A percentile compares a stretch with the other conserved stretches of the same genome.
Conservation (phyloP, 1,284 basidiomycete genomes). For the Sphagnurus paluster region DNA sequence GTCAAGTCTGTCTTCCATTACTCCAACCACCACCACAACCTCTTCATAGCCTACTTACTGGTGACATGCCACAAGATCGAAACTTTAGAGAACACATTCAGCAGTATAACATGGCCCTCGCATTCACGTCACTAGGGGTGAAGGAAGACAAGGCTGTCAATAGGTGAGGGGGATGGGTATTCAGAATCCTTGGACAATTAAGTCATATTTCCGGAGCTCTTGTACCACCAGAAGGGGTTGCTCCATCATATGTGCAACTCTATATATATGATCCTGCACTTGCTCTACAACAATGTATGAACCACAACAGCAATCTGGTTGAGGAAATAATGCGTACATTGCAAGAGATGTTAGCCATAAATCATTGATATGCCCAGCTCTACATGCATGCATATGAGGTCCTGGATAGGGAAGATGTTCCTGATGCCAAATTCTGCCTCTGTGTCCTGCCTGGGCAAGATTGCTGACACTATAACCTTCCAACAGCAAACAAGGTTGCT, state of each 20-base stretch:
- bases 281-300: constrained; percentile 23
- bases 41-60: neutral
- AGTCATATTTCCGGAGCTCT: constrained; percentile 35
- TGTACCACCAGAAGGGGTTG: constrained; percentile 19
- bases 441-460: neutral
- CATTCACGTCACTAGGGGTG: constrained; percentile 41
- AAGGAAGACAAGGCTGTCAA: constrained; percentile 28
- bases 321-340: constrained; percentile 24
- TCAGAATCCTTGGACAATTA: constrained; percentile 38
- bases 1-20: neutral
- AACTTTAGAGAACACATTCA: neutral
- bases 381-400: constrained; percentile 32
- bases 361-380: constrained; percentile 30
- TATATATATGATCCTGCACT: constrained; percentile 37
- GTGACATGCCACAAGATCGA: constrained; percentile 13
- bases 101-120: constrained; percentile 39
- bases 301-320: constrained; percentile 26
- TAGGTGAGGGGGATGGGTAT: too few relatives aligned
- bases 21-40: neutral
- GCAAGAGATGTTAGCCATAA: constrained; percentile 24
- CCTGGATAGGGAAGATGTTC: constrained; percentile 13
- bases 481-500: neutral
- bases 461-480: neutral
- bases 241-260: constrained; percentile 36
- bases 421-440: neutral